Percentiles rank a stretch among this genome's conserved stretches.
Conservation (phyloP, 805 yeast species). For the Priceomyces melissophilus region DNA sequence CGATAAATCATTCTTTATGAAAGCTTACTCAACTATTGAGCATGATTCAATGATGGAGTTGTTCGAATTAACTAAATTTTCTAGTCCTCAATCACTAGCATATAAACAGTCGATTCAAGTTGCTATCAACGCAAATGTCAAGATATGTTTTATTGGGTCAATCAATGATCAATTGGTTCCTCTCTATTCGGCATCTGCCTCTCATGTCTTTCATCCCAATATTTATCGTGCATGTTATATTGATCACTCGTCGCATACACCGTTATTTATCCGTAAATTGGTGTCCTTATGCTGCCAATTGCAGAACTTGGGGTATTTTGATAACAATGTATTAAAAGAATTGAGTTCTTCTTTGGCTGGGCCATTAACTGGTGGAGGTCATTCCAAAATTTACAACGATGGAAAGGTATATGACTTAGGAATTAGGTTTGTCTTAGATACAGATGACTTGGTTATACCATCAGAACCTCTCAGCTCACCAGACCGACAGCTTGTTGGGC, state of each 20-base stretch:
- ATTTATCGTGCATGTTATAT: slow-evolving; percentile 85
- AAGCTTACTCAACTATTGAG: slow-evolving; percentile 89
- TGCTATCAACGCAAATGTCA: slow-evolving; percentile 67
- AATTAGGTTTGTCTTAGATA: slow-evolving; percentile 67
- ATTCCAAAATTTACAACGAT: slow-evolving; percentile 83
- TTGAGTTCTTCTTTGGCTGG: slow-evolving; percentile 75
- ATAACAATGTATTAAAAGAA: slow-evolving; percentile 83
- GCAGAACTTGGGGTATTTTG: slow-evolving; percentile 74
- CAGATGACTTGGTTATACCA: slow-evolving; percentile 55
- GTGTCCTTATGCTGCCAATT: slow-evolving; percentile 71
- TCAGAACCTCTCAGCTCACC: slow-evolving; percentile 6
- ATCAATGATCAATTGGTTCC: slow-evolving; percentile 95
- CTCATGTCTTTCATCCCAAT: slow-evolving; percentile 84
- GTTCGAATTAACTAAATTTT: slow-evolving; percentile 81
- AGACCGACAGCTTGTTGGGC: too few species aligned
- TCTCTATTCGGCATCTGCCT: slow-evolving; percentile 78
- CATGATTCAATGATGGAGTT: slow-evolving; percentile 81
- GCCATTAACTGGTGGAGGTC: slow-evolving; percentile 92
- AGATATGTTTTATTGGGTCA: slow-evolving; percentile 80
- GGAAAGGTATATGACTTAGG: slow-evolving; percentile 81
- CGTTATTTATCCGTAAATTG: slow-evolving; percentile 71
- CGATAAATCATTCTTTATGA: slow-evolving; percentile 77
- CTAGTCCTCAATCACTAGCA: slow-evolving; percentile 66
- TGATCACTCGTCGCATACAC: slow-evolving; percentile 76
- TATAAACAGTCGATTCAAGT: slow-evolving; percentile 64